Evolutionary conservation across 2,329 filamentous ascomycete genomes (phyloP), one percentile per base, ranked within the genome.

Genomic region (Pseudogymnoascus sp.): DNA sequence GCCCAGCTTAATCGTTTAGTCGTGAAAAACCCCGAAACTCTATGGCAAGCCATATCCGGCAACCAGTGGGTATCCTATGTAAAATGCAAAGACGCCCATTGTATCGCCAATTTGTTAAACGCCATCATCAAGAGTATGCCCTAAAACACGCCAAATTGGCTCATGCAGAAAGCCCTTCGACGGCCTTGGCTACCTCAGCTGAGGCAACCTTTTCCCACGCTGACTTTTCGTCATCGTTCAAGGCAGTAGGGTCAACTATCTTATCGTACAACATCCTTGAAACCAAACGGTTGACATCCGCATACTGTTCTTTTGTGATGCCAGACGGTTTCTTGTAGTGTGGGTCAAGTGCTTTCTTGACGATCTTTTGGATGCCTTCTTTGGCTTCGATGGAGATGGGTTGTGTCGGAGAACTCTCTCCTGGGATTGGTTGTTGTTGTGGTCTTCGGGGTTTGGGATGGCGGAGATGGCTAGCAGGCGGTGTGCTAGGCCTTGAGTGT

Each of bases 261-360:
- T 86, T 83, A 67, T 86, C 91, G 76, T 99, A 99, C 64, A 99
- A 80, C 77, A 89, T 90, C 64, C 91, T 88, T 44, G 91, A 97
- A 36, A 97, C 87, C 65, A 89, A 88, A 66, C 92, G 88, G 73
- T 97, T 97, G 76, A 97, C 96, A 63, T 86, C 86, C 2, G 91
- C 93, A 74, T 96, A 99, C 75, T 97, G 89, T 65, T 96, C 90
- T 69, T 92, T 90, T 16, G 88, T 91, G 66, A 97, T 83, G 66
- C 88, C 84, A 69, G 89, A 88, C 44, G 88, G 88, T 66, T 87
- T 84, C 80, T 93, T 97, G 61, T 73, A 69, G 68, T 91, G 84
- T 34, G 93, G 91, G 69, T 90, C 90, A 46, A 99, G 79, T 5
- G 90, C 91, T 44, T 83, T 80, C 67, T 91, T 90, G 69, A 97